Evolutionary conservation across 495 filamentous ascomycete genomes (phyloP).

Genomic region (Aspergillus nanangensis): DNA sequence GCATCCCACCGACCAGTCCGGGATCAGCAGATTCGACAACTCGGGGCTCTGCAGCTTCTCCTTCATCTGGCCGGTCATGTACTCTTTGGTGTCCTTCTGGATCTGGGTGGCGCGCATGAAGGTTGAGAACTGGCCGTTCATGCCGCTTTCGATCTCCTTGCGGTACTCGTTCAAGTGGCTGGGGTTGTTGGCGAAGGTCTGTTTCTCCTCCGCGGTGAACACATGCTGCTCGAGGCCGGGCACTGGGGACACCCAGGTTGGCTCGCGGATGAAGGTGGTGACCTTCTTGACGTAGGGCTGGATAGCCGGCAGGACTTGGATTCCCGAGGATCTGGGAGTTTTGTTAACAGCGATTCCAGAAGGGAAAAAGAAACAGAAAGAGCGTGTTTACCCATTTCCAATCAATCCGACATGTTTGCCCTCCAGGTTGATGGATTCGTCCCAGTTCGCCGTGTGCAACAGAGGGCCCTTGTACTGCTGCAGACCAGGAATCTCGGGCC

Average conservation of each 20-base stretch:
- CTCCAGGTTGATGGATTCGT: conserved; percentile 16
- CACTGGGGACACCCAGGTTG: conserved; percentile 7
- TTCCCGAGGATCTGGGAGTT: conserved; percentile 17
- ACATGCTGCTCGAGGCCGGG: conserved; percentile 15
- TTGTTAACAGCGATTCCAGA: too few relatives aligned
- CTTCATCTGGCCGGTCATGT: background rate
- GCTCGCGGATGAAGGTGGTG: conserved; percentile 10
- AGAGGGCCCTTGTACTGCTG: conserved; percentile 39
- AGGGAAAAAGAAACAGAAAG: background rate
- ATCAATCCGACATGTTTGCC: conserved; percentile 44
- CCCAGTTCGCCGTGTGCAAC: conserved; percentile 45
- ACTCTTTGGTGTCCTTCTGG: background rate
- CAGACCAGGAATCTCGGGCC: conserved; percentile 43
- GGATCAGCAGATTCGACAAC: conserved; percentile 16
- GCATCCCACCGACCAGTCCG: conserved; percentile 34
- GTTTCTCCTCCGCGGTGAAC: conserved; percentile 29
- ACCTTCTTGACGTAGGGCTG: conserved; percentile 32
- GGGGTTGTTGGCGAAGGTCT: conserved; percentile 26
- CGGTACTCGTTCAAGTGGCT: conserved; percentile 6
- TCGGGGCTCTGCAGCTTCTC: conserved; percentile 7
- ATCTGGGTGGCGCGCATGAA: background rate
- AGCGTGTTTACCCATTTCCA: conserved; percentile 28
- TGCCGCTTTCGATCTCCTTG: conserved; percentile 5
- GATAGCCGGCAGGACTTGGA: conserved; percentile 53
- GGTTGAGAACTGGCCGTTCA: conserved; percentile 3